Conservation (phyloP, 345 rosid species). For the Hibiscus tridactylites region DNA sequence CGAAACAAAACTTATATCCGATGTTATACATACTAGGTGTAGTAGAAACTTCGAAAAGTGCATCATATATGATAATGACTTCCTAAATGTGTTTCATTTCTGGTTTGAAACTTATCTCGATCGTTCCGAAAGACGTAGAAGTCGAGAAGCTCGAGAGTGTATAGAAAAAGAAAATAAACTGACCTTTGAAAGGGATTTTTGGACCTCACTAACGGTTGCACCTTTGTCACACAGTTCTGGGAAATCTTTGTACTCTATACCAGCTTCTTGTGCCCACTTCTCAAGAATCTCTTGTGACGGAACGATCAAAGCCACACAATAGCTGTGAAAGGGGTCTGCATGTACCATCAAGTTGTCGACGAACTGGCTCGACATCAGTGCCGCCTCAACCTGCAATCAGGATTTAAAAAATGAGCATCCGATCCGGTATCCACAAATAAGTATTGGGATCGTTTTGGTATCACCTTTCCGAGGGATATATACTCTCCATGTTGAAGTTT, state of each 20-base stretch:
- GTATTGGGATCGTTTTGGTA: neutral
- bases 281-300: constrained; percentile 50
- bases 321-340: constrained; percentile 62
- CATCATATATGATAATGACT: neutral
- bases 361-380: constrained; percentile 42
- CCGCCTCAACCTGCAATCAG: constrained; percentile 71
- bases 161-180: constrained; percentile 3
- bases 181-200: constrained; percentile 57
- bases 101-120: neutral
- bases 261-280: constrained; percentile 63
- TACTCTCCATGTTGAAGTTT: constrained; percentile 96
- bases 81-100: neutral
- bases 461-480: constrained; percentile 84
- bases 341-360: constrained; percentile 70
- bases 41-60: too few species aligned
- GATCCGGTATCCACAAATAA: neutral
- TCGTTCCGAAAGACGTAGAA: neutral
- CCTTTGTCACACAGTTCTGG: constrained; percentile 53
- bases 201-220: constrained; percentile 63
- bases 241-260: constrained; percentile 33
- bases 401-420: neutral
- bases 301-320: constrained; percentile 71
- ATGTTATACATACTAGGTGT: too few species aligned
- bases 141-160: neutral
- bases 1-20: too few species aligned